Evolutionary conservation across 257 asterid species (phyloP).

Genomic region (Voacanga thouarsii): DNA sequence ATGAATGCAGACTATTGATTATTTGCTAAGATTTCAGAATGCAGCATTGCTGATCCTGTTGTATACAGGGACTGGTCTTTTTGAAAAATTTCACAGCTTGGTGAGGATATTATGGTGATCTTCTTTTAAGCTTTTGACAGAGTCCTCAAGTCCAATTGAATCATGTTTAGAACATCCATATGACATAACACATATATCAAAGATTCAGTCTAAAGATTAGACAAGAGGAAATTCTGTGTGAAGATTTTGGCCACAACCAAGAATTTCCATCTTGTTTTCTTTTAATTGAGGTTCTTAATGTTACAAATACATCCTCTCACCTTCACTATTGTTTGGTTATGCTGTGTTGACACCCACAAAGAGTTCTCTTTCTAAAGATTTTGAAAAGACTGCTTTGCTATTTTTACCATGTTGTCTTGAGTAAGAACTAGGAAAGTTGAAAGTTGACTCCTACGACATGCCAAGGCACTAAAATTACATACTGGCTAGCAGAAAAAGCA

Average conservation of each 20-base stretch:
- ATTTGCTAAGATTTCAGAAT: neutral
- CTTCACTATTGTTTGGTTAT: neutral
- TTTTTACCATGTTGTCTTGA: neutral
- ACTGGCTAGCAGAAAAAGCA: neutral
- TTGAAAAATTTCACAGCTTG: neutral
- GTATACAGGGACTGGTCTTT: neutral
- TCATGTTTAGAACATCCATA: neutral
- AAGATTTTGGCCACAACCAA: neutral
- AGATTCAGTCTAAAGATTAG: neutral
- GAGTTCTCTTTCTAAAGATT: neutral
- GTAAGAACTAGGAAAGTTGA: neutral
- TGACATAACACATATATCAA: neutral
- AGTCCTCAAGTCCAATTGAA: constrained; percentile 1
- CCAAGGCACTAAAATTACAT: neutral
- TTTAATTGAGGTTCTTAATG: neutral
- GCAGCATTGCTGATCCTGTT: neutral
- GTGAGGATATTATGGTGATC: neutral
- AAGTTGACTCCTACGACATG: neutral
- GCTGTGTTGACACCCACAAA: neutral
- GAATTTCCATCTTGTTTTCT: neutral
- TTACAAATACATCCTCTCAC: neutral
- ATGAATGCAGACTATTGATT: neutral
- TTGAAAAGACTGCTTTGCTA: neutral
- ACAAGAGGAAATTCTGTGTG: neutral
- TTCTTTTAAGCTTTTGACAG: neutral